Evolutionary conservation across 805 yeast genomes (phyloP).

Genomic region (Ogataea pini): DNA sequence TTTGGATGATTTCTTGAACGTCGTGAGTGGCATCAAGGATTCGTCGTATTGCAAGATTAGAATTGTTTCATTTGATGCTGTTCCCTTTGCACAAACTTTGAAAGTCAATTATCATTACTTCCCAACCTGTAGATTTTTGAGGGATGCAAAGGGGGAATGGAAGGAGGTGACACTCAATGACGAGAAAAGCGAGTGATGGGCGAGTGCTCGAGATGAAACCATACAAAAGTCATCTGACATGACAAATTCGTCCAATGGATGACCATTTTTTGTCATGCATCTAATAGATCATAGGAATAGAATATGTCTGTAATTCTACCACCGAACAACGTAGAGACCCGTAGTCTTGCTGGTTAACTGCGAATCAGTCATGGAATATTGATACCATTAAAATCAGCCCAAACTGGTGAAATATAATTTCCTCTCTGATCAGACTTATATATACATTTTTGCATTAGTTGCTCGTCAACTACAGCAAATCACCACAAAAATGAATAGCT

Average conservation of each 20-base stretch:
- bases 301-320: neutral
- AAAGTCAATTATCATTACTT: constrained; percentile 89
- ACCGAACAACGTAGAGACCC: too few relatives aligned
- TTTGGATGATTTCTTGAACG: constrained; percentile 63
- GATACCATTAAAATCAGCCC: too few relatives aligned
- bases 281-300: neutral
- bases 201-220: too few relatives aligned
- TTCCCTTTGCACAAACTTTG: constrained; percentile 82
- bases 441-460: too few relatives aligned
- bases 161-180: constrained; percentile 45
- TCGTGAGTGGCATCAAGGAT: constrained; percentile 72
- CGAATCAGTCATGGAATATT: too few relatives aligned
- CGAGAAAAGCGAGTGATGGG: neutral
- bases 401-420: too few relatives aligned
- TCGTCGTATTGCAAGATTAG: constrained; percentile 79
- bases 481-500: neutral
- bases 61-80: constrained; percentile 79
- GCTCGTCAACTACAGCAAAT: too few relatives aligned
- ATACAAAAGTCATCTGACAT: too few relatives aligned
- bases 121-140: constrained; percentile 65
- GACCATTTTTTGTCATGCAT: too few relatives aligned
- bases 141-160: constrained; percentile 55
- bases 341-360: neutral
- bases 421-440: too few relatives aligned
- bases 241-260: too few relatives aligned